phyloP scores from a whole-genome alignment of 345 rosid genomes.

The Arabis alpina region DNA sequence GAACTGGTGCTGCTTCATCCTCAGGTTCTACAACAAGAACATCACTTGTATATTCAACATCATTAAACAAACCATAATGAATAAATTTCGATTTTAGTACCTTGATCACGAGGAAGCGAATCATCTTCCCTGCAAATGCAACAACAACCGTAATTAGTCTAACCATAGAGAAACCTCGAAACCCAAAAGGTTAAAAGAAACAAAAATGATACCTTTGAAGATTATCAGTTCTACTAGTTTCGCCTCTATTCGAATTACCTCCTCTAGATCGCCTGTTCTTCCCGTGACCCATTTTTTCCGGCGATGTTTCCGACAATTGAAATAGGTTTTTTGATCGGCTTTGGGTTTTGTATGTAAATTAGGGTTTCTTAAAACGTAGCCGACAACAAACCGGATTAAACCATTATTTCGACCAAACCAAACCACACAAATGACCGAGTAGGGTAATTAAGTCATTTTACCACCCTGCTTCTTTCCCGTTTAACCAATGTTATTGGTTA shows the following conservation, averaged over 20 bases:
- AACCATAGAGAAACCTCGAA: conserved; percentile 20
- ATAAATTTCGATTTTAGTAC: conserved; percentile 4
- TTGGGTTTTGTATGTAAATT: conserved; percentile 26
- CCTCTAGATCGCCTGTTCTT: conserved; percentile 40
- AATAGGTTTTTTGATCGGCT: conserved; percentile 23
- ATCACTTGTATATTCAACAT: background rate
- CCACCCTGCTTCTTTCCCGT: no score
- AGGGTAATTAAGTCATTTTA: no score
- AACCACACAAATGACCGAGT: no score
- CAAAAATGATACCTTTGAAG: conserved; percentile 31
- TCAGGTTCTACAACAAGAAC: conserved; percentile 54
- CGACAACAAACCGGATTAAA: background rate
- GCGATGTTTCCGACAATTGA: conserved; percentile 24
- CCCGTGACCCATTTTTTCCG: conserved; percentile 44
- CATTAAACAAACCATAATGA: background rate
- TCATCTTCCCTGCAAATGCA: conserved; percentile 36
- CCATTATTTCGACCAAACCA: no score
- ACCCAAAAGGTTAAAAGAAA: background rate
- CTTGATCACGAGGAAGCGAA: conserved; percentile 44
- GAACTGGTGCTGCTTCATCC: conserved; percentile 56
- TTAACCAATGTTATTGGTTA: no score
- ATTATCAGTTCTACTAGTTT: conserved; percentile 39
- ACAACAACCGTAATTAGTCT: conserved; percentile 12
- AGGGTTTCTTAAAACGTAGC: conserved; percentile 19
- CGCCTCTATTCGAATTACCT: conserved; percentile 36